A percentile compares a stretch with the other conserved stretches of the same genome.
Conservation (phyloP, 371 early-diverging fungal species). For the Mucor circinelloides region DNA sequence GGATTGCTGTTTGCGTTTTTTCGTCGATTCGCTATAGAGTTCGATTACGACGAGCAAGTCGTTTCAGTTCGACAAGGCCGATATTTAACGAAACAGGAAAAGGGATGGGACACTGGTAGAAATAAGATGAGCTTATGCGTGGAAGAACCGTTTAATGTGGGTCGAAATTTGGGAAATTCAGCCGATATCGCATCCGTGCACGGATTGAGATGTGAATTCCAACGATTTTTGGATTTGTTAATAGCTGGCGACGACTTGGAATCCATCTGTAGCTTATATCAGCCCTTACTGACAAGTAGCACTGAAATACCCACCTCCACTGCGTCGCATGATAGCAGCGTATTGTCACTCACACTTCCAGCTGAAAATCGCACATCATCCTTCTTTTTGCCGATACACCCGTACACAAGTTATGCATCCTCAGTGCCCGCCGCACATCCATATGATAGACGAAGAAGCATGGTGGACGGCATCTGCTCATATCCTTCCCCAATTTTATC, state of each 20-base stretch:
- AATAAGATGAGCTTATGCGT: slow-evolving; percentile 74
- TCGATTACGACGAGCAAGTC: slow-evolving; percentile 79
- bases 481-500: slow-evolving; percentile 14
- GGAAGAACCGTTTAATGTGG: slow-evolving; percentile 89
- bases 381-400: slow-evolving; percentile 13
- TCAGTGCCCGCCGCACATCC: slow-evolving; percentile 14
- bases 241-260: slow-evolving; percentile 24
- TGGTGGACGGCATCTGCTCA: slow-evolving; percentile 30
- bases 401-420: slow-evolving; percentile 2
- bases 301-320: slow-evolving; percentile 16
- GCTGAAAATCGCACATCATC: slow-evolving; percentile 6
- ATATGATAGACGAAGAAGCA: slow-evolving; percentile 30
- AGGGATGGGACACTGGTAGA: slow-evolving; percentile 74
- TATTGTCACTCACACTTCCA: slow-evolving; percentile 15
- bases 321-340: not conserved
- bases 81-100: slow-evolving; percentile 73
- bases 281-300: not conserved
- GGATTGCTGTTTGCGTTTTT: slow-evolving; percentile 86
- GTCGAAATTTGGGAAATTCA: slow-evolving; percentile 87
- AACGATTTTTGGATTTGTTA: slow-evolving; percentile 69
- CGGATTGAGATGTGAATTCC: slow-evolving; percentile 79
- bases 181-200: slow-evolving; percentile 77
- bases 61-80: slow-evolving; percentile 79
- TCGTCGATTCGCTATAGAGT: slow-evolving; percentile 76
- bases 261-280: slow-evolving; percentile 15